phyloP scores from a whole-genome alignment of 495 filamentous ascomycete species.

The Penicillium pancosmium region DNA sequence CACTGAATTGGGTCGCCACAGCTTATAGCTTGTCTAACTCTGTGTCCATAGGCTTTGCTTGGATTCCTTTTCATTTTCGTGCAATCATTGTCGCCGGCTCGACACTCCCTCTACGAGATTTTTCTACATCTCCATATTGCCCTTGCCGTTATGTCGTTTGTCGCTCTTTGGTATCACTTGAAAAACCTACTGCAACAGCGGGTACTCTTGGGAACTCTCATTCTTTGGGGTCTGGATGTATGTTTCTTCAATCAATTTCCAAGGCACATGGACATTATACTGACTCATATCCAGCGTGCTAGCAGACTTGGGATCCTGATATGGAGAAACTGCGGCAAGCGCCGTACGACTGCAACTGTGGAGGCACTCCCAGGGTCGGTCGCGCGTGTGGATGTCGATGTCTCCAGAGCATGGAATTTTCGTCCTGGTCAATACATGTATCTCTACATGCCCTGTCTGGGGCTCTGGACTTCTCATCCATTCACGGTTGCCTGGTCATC shows the following conservation, averaged over 20 bases:
- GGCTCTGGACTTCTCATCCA: constrained; percentile 58
- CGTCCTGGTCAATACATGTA: constrained; percentile 59
- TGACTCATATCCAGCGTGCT: constrained; percentile 50
- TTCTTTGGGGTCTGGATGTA: constrained; percentile 47
- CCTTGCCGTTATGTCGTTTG: constrained; percentile 48
- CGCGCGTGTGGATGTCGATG: constrained; percentile 50
- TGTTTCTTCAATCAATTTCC: constrained; percentile 6
- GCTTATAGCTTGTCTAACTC: no score
- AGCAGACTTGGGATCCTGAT: constrained; percentile 51
- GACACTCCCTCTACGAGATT: constrained; percentile 62
- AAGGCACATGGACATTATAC: constrained; percentile 16
- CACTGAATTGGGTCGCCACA: no score
- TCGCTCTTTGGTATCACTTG: constrained; percentile 59
- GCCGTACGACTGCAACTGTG: constrained; percentile 48
- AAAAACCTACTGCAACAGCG: constrained; percentile 44
- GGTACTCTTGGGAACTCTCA: constrained; percentile 40
- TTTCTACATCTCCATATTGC: constrained; percentile 60
- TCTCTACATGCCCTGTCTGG: constrained; percentile 54
- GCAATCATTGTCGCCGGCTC: constrained; percentile 53
- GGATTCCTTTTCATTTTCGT: constrained; percentile 52
- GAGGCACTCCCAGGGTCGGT: constrained; percentile 56
- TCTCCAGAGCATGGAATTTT: constrained; percentile 52
- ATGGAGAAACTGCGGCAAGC: constrained; percentile 61
- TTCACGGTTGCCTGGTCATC: constrained; percentile 60
- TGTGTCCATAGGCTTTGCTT: constrained; percentile 35